Evolutionary conservation across 192 early-diverging fungal genomes (phyloP), one percentile per base, ranked within the genome.

Genomic region (Paraglomus brasilianum): DNA sequence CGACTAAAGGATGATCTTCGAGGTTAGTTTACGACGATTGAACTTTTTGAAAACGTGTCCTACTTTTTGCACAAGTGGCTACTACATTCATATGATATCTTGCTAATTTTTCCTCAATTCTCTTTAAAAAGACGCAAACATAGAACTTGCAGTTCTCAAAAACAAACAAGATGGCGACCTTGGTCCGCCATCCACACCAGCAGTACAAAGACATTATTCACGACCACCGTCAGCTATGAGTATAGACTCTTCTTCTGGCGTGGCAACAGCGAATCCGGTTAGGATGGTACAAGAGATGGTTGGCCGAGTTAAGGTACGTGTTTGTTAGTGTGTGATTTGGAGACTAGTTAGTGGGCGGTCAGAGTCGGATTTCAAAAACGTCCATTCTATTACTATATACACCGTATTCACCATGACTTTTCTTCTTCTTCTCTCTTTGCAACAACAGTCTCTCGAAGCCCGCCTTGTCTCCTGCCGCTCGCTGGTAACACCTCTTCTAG

Each of bases 261-360:
- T 75, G 24, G 67, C 73, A 36, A 73, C 77, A 14, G 74, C 79
- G 14, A 88, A 87, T 71, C 85, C 88, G 9, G 84, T 87, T 55
- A 81, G 82, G 39, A 81, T 87, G 74, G 86, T 90, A 8, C 88
- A 90, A 63, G 87, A 91, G 39, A 91, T 92, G 76, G 89, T 92
- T 64, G 82, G 86, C 36, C 78, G 89, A 17, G 89, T 91, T 50
- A 90, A 85, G 81, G 89, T 87, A 79, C 67, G 51, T 56, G n/a
- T n/a, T n/a, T n/a, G n/a, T n/a, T n/a, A n/a, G n/a, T n/a, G 49
- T 19, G n/a, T 13, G 21, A 14, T 11, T 58, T 49, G 39, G 30
- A 30, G 22, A 24, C 51, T 30, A 9, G 47, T 46, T 71, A 49
- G 36, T 53, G 36, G 42, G 9, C 9, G 14, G 14, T 4, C 17